Percentiles rank a stretch among this genome's conserved stretches.
Conservation (phyloP, 345 rosid species). For the Syzygium aromaticum region DNA sequence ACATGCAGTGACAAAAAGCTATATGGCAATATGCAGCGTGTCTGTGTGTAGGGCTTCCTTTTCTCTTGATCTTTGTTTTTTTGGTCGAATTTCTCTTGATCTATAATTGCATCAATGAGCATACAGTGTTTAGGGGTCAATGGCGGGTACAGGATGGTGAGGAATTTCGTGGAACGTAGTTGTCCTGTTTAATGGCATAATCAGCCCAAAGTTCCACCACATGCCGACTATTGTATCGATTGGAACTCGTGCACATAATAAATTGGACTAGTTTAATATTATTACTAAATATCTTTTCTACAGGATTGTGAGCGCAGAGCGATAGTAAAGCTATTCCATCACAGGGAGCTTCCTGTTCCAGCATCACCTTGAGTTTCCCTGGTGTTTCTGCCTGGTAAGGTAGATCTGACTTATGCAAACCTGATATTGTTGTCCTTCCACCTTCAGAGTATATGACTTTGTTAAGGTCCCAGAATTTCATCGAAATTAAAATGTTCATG, state of each 20-base stretch:
- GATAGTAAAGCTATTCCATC: slow-evolving; percentile 53
- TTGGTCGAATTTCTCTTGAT: too few relatives aligned
- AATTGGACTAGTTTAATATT: not conserved
- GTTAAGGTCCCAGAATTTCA: not conserved
- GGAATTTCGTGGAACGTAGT: not conserved
- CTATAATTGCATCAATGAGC: not conserved
- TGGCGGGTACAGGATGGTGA: not conserved
- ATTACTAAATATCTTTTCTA: slow-evolving; percentile 1
- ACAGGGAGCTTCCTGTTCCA: slow-evolving; percentile 31
- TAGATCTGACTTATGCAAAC: not conserved
- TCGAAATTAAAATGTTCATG: not conserved
- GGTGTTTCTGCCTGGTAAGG: slow-evolving; percentile 15
- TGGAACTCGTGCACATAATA: not conserved
- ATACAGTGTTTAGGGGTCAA: not conserved
- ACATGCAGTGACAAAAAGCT: not conserved
- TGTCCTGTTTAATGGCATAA: not conserved
- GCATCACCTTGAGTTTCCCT: slow-evolving; percentile 9
- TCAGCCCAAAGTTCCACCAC: not conserved
- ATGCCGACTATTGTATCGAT: not conserved
- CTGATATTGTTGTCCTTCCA: not conserved
- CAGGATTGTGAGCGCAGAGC: slow-evolving; percentile 92
- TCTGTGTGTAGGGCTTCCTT: not conserved
- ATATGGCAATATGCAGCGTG: not conserved
- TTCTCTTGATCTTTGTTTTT: not conserved
- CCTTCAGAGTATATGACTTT: not conserved